Percentiles rank a stretch among this genome's conserved stretches.
phyloP scores from a whole-genome alignment of 2,329 filamentous ascomycete genomes.

The Scolecobasidium constrictum region DNA sequence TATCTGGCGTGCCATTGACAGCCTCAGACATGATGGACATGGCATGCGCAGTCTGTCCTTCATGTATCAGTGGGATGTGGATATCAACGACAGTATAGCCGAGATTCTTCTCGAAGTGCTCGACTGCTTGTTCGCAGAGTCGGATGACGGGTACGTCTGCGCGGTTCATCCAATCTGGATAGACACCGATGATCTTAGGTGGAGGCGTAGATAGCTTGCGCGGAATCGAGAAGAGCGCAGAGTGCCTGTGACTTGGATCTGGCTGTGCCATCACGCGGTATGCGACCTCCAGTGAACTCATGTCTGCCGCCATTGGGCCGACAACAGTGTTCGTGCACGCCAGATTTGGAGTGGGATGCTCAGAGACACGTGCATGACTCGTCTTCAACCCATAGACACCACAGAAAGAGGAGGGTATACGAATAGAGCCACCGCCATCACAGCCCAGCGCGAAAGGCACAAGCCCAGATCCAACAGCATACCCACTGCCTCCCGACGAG shows the following conservation, averaged over 20 bases:
- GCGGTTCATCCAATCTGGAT: slow-evolving; percentile 56
- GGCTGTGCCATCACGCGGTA: slow-evolving; percentile 71
- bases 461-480: slow-evolving; percentile 57
- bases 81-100: slow-evolving; percentile 51
- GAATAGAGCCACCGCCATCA: slow-evolving; percentile 65
- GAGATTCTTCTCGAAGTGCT: slow-evolving; percentile 41
- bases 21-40: slow-evolving; percentile 66
- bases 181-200: slow-evolving; percentile 58
- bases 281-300: slow-evolving; percentile 68
- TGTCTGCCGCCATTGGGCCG: slow-evolving; percentile 66
- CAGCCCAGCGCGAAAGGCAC: slow-evolving; percentile 66
- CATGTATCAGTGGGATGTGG: slow-evolving; percentile 52
- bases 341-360: slow-evolving; percentile 45
- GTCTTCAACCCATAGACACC: slow-evolving; percentile 76
- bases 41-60: slow-evolving; percentile 68
- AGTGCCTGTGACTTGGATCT: slow-evolving; percentile 50
- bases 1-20: slow-evolving; percentile 29
- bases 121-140: slow-evolving; percentile 51
- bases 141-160: slow-evolving; percentile 53
- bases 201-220: slow-evolving; percentile 30
- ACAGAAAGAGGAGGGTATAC: slow-evolving; percentile 65
- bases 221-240: slow-evolving; percentile 50
- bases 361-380: slow-evolving; percentile 58
- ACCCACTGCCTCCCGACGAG: slow-evolving; percentile 67
- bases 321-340: slow-evolving; percentile 54